Base-by-base conservation (phyloP, 192 early-diverging fungal species). In the Paraglomus occultum region DNA sequence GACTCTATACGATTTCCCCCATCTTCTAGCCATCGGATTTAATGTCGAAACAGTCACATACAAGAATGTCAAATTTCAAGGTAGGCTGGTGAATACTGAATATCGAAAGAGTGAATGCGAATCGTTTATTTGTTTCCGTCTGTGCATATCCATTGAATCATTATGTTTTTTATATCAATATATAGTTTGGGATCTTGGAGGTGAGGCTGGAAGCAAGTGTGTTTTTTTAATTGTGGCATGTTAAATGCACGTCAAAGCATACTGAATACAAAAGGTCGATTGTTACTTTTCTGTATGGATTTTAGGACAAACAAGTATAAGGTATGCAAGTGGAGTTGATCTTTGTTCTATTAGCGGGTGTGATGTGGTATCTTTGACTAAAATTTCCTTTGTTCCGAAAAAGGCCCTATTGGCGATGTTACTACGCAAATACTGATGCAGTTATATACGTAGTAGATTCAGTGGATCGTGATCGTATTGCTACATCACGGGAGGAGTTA, bases 41-140 rank as follows among this genome's bases (percentile, higher is more conserved):
- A 92, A 90, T 75, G 93, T 96, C 22, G 96, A 96, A 75, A 96
- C 96, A 9, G 91, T 98, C 47, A 84, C 87, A 43, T 96, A 94
- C 82, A 97, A 97, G 68, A 99, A 99, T 82, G 91, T 99, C 77
- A 96, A 95, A 79, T 97, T 99, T 84, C 94, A 96, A 82, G 97
- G 95, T 51, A 95, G 96, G 96, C n/a, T n/a, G n/a, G n/a, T n/a
- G n/a, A 94, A 98, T 81, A 76, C 95, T 50, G 95, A 94, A 49
- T 94, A 94, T 40, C 95, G 96, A 71, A n/a, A 93, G 31, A 31
- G 31, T 31, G 31, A n/a, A 31, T 31, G 31, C 31, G 3, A 1
- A 90, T 40, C 18, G 20, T 52, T 52, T 1, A 3, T 18, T 18
- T 1, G 1, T 18, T 52, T 18, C 31, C 3, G 31, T 31, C 31